phyloP scores from a whole-genome alignment of 495 filamentous ascomycete species.

The Penicillium roqueforti region DNA sequence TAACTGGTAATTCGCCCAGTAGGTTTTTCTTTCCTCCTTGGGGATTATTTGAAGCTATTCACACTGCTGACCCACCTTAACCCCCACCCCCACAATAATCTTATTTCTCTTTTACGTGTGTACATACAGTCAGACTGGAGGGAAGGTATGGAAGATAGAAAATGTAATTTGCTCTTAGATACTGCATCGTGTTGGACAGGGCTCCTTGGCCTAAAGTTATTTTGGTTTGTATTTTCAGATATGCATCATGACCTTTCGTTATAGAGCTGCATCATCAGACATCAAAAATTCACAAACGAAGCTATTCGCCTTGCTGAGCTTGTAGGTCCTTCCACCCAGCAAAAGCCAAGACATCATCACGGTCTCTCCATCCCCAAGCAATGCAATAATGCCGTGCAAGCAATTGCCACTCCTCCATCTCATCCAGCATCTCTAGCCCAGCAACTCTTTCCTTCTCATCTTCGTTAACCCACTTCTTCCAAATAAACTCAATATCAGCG shows the following conservation, averaged over 20 bases:
- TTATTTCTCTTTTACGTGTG: too few relatives aligned
- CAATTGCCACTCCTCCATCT: conserved; percentile 91
- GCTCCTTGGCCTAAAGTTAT: neutral
- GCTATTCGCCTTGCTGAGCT: conserved; percentile 23
- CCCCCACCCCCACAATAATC: too few relatives aligned
- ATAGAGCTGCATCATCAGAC: conserved; percentile 1
- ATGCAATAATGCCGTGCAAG: conserved; percentile 87
- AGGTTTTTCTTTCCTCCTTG: too few relatives aligned
- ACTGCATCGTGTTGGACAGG: too few relatives aligned
- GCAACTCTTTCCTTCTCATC: conserved; percentile 80
- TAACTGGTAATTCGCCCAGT: too few relatives aligned
- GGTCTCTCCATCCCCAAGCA: conserved; percentile 73
- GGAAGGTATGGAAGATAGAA: neutral
- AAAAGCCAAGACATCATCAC: conserved; percentile 28
- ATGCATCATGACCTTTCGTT: neutral
- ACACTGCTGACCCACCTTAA: too few relatives aligned
- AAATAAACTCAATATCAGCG: conserved; percentile 68
- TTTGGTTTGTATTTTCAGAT: conserved; percentile 11
- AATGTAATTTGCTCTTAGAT: neutral
- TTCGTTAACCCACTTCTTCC: conserved; percentile 64
- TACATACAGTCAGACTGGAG: neutral
- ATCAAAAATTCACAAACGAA: neutral
- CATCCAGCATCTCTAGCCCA: conserved; percentile 81
- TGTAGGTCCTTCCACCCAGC: conserved; percentile 36
- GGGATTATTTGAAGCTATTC: too few relatives aligned